phyloP scores from a whole-genome alignment of 2,329 filamentous ascomycete genomes.

The Aspergillus alliaceus region DNA sequence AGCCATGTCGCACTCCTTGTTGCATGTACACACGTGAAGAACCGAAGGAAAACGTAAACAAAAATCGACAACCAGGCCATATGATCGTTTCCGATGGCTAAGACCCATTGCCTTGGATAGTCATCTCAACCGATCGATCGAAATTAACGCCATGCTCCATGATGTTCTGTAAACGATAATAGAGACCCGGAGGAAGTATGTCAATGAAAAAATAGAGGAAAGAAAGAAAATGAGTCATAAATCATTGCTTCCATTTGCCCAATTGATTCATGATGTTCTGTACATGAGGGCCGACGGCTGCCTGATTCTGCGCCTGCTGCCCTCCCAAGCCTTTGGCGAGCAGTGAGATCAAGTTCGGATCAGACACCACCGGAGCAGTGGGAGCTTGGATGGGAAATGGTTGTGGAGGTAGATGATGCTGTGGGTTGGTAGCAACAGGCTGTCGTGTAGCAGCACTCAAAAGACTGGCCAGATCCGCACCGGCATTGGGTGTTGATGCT shows the following conservation, averaged over 20 bases:
- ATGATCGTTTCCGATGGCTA: conserved; percentile 6
- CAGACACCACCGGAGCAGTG: conserved; percentile 29
- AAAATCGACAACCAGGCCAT: conserved; percentile 12
- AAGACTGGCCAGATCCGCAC: conserved; percentile 43
- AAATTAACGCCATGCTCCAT: conserved; percentile 19
- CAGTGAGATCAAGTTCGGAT: conserved; percentile 40
- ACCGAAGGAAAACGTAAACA: conserved; percentile 3
- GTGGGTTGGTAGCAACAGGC: conserved; percentile 32
- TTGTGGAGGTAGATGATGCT: conserved; percentile 28
- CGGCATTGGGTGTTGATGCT: conserved; percentile 25
- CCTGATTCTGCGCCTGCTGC: conserved; percentile 36
- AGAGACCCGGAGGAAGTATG: conserved; percentile 8
- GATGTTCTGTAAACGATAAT: conserved; percentile 8
- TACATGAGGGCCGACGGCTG: conserved; percentile 38
- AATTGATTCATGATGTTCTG: conserved; percentile 51
- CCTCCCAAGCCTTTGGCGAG: conserved; percentile 39
- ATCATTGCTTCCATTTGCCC: conserved; percentile 48
- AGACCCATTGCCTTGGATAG: conserved; percentile 3
- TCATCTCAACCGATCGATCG: conserved; percentile 15
- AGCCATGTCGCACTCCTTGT: conserved; percentile 11
- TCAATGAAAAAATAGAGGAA: conserved; percentile 19
- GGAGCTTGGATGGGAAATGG: conserved; percentile 31
- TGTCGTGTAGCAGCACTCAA: conserved; percentile 40
- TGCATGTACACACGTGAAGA: conserved; percentile 8
- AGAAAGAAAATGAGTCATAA: conserved; percentile 20